These are phyloP conservation scores for Haplosporangium sp. DNA, from an alignment of 371 early-diverging fungal genomes.

Conservation along the genomic window DNA sequence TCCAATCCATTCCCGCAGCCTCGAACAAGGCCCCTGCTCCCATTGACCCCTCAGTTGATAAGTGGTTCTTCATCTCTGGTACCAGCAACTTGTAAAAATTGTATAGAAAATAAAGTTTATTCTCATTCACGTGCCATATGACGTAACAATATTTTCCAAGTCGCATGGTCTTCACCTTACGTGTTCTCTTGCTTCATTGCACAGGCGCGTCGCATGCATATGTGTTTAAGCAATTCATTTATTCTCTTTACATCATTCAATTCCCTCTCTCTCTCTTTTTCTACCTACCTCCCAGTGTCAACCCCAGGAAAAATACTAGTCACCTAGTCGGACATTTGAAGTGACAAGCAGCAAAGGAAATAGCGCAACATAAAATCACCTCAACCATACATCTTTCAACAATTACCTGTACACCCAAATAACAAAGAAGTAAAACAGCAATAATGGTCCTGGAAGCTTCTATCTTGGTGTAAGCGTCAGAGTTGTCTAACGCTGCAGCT, in stretches of 20 bases:
- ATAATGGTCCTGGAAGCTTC: conserved; percentile 83
- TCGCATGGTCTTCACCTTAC: conserved; percentile 29
- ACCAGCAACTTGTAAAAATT: conserved; percentile 73
- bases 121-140: not conserved
- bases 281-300: not conserved
- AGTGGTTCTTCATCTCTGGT: conserved; percentile 97
- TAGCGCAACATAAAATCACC: not conserved
- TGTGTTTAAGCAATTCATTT: conserved; percentile 9
- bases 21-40: conserved; percentile 65
- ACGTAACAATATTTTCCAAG: not conserved
- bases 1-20: conserved; percentile 76
- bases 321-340: not conserved
- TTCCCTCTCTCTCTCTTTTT: conserved; percentile 5
- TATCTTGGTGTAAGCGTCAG: conserved; percentile 69
- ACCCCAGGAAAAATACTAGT: not conserved
- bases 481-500: not conserved
- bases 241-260: not conserved
- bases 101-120: not conserved
- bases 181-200: conserved; percentile 12
- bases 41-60: conserved; percentile 87
- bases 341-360: not conserved
- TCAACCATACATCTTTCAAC: not conserved
- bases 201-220: conserved; percentile 16
- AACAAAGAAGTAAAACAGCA: conserved; percentile 3
- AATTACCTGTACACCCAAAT: not conserved